Conservation (phyloP, 192 early-diverging fungal species). For the Obelidium mucronatum region DNA sequence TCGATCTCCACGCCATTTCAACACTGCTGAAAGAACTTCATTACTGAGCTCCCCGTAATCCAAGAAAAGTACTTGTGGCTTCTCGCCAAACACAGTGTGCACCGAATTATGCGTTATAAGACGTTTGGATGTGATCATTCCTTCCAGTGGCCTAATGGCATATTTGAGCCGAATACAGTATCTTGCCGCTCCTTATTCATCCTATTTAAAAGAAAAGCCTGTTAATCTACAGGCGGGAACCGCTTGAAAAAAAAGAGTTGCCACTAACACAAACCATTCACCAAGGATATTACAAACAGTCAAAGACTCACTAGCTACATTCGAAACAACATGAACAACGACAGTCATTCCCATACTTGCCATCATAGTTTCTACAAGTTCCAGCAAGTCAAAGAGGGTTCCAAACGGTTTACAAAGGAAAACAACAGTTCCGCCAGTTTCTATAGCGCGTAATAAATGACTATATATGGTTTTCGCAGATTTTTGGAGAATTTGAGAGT, state of each 20-base stretch:
- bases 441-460: conserved; percentile 1
- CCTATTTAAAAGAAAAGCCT: neutral
- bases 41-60: conserved; percentile 11
- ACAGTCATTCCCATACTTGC: conserved; percentile 12
- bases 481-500: neutral
- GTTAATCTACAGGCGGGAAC: no score
- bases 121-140: conserved; percentile 22
- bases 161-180: conserved; percentile 17
- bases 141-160: conserved; percentile 23
- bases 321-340: conserved; percentile 19
- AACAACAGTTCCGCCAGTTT: conserved; percentile 20
- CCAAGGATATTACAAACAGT: conserved; percentile 30
- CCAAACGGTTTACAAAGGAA: conserved; percentile 34
- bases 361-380: conserved; percentile 17
- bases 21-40: neutral
- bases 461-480: conserved; percentile 1
- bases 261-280: conserved; percentile 14
- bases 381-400: conserved; percentile 17
- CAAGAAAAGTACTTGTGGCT: conserved; percentile 19
- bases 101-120: conserved; percentile 22
- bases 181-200: conserved; percentile 32
- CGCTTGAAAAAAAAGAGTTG: neutral
- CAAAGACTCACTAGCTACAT: conserved; percentile 14
- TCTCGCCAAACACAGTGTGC: conserved; percentile 20
- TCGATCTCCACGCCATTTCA: conserved; percentile 16